Conservation (phyloP, 208 protist species). For the Sergeia podlipaevii region DNA sequence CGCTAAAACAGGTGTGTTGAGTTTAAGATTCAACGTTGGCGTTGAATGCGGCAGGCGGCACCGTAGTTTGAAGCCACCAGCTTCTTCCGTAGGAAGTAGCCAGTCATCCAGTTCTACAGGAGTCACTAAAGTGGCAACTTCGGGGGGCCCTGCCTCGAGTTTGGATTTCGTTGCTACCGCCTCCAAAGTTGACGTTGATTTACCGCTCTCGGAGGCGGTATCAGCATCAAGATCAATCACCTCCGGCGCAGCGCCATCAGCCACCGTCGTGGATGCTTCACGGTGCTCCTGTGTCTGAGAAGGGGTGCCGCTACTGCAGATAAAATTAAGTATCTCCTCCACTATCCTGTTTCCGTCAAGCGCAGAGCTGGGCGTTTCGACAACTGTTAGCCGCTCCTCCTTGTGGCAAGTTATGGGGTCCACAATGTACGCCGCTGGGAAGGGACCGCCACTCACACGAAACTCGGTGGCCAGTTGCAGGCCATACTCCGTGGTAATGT, state of each 20-base stretch:
- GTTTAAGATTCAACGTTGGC: constrained; percentile 42
- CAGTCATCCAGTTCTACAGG: constrained; percentile 26
- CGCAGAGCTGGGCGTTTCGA: constrained; percentile 2
- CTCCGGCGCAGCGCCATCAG: background rate
- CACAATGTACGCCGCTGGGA: constrained; percentile 62
- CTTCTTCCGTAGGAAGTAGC: constrained; percentile 2
- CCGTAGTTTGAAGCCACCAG: constrained; percentile 43
- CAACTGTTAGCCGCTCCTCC: constrained; percentile 33
- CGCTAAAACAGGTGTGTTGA: constrained; percentile 42
- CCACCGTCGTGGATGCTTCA: too few species aligned
- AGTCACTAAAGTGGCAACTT: constrained; percentile 2
- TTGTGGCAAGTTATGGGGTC: constrained; percentile 56
- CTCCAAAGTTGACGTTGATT: too few species aligned
- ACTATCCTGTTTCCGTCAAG: constrained; percentile 42
- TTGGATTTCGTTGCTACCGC: too few species aligned
- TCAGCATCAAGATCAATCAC: background rate
- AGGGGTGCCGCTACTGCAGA: constrained; percentile 26
- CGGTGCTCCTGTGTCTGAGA: too few species aligned
- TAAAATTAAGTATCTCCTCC: constrained; percentile 37
- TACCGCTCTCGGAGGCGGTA: too few species aligned
- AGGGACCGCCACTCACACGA: constrained; percentile 12
- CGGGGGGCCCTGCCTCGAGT: too few species aligned
- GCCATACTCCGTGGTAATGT: constrained; percentile 29
- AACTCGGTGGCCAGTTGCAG: constrained; percentile 37
- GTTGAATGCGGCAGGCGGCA: constrained; percentile 47